phyloP scores from a whole-genome alignment of 2,329 filamentous ascomycete species.

The Colletotrichum sojae region DNA sequence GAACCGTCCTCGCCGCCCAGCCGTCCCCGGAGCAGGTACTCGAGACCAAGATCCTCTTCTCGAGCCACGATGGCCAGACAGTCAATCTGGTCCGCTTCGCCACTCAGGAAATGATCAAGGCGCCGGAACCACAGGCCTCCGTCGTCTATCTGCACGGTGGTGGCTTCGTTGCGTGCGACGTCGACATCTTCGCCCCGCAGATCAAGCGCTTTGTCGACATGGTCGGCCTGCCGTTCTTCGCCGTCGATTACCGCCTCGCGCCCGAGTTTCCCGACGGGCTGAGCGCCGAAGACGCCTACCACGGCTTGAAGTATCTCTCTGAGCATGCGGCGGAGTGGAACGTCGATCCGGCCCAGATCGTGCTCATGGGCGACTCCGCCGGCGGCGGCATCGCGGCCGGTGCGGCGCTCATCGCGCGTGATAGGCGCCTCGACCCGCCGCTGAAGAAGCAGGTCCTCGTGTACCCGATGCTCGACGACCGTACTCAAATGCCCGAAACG shows the following conservation, averaged over 20 bases:
- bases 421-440: constrained; percentile 44
- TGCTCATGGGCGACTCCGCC: constrained; percentile 44
- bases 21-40: constrained; percentile 23
- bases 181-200: constrained; percentile 45
- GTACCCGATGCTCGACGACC: constrained; percentile 53
- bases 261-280: constrained; percentile 57
- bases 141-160: constrained; percentile 59
- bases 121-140: constrained; percentile 43
- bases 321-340: constrained; percentile 43
- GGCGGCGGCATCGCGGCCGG: constrained; percentile 44
- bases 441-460: constrained; percentile 50
- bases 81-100: constrained; percentile 29
- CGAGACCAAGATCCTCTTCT: constrained; percentile 22
- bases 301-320: constrained; percentile 46
- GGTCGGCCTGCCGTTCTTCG: constrained; percentile 52
- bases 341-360: constrained; percentile 43
- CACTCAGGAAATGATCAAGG: constrained; percentile 14
- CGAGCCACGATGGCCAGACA: constrained; percentile 24
- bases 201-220: constrained; percentile 47
- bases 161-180: constrained; percentile 53
- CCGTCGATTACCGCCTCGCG: constrained; percentile 59
- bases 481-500: constrained; percentile 34
- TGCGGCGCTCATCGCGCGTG: constrained; percentile 56
- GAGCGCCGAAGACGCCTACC: constrained; percentile 54
- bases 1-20: constrained; percentile 11